phyloP scores from a whole-genome alignment of 2,329 filamentous ascomycete species.

The Dactylella cylindrospora region DNA sequence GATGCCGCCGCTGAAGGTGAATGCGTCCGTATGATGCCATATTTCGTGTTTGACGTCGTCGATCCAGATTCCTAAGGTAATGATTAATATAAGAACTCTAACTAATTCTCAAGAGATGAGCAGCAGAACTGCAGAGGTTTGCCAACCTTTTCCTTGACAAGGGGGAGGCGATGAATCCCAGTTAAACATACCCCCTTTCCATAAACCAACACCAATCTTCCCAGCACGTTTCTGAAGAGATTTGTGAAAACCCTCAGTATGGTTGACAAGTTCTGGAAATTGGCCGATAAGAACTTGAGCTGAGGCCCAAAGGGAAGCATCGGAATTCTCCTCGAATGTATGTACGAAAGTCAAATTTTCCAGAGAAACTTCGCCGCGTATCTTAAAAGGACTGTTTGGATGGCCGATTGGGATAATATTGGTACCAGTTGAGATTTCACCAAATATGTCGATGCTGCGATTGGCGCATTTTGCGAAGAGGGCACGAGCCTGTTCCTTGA shows the following conservation, averaged over 20 bases:
- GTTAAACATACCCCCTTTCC: conserved; percentile 4
- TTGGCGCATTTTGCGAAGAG: conserved; percentile 5
- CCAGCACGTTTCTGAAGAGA: background rate
- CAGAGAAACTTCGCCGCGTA: background rate
- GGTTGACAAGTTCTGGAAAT: conserved; percentile 24
- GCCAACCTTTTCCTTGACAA: conserved; percentile 26
- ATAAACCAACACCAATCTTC: conserved; percentile 11
- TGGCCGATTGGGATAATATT: background rate
- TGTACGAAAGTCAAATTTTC: conserved; percentile 8
- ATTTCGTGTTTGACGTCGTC: background rate
- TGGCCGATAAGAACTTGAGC: conserved; percentile 17
- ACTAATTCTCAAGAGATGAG: background rate
- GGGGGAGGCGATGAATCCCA: conserved; percentile 4
- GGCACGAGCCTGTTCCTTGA: background rate
- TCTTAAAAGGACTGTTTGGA: background rate
- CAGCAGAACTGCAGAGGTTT: too few relatives aligned
- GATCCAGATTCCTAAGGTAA: conserved; percentile 5
- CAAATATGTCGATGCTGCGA: conserved; percentile 9
- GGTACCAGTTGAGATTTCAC: conserved; percentile 5
- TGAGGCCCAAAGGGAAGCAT: conserved; percentile 23
- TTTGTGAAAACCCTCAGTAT: conserved; percentile 8
- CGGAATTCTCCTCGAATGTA: conserved; percentile 8
- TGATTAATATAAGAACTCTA: background rate
- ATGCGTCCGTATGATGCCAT: background rate
- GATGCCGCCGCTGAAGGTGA: conserved; percentile 1